These are phyloP conservation scores for Aspergillus aculeatinus DNA, from an alignment of 2,329 filamentous ascomycete species.

Conservation along the genomic window DNA sequence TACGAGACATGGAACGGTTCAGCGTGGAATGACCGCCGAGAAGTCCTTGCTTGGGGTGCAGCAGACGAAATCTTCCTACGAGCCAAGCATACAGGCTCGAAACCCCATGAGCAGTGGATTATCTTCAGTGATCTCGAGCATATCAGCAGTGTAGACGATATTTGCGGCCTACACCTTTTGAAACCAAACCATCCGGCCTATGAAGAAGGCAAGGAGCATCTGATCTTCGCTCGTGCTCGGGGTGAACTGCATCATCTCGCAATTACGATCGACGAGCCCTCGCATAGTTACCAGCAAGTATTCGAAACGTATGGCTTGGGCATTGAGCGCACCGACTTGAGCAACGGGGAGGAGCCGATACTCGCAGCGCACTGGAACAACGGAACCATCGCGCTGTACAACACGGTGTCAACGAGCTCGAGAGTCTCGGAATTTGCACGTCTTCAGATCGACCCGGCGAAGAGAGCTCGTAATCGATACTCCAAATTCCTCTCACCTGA, in stretches of 20 bases:
- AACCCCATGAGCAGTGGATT: slow-evolving; percentile 45
- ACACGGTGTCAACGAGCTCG: slow-evolving; percentile 33
- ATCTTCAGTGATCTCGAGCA: slow-evolving; percentile 53
- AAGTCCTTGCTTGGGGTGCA: slow-evolving; percentile 61
- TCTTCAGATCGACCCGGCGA: slow-evolving; percentile 22
- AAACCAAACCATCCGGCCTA: slow-evolving; percentile 40
- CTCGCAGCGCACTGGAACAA: slow-evolving; percentile 55
- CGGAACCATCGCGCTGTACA: slow-evolving; percentile 49
- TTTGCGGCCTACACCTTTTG: slow-evolving; percentile 57
- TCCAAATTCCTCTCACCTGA: slow-evolving; percentile 53
- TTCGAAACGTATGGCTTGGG: slow-evolving; percentile 47
- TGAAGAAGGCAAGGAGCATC: slow-evolving; percentile 40
- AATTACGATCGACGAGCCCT: slow-evolving; percentile 31
- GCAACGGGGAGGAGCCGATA: slow-evolving; percentile 40
- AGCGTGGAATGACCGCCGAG: slow-evolving; percentile 51
- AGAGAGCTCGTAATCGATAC: slow-evolving; percentile 45
- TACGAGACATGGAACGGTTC: slow-evolving; percentile 53
- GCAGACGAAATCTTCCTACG: slow-evolving; percentile 57
- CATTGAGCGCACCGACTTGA: slow-evolving; percentile 52
- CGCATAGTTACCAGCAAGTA: slow-evolving; percentile 36
- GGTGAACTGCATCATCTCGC: slow-evolving; percentile 50
- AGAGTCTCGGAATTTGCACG: slow-evolving; percentile 39
- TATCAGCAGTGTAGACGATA: slow-evolving; percentile 58
- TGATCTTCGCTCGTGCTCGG: slow-evolving; percentile 58
- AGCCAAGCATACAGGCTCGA: slow-evolving; percentile 45